Evolutionary conservation across 345 rosid genomes (phyloP).

Genomic region (Carallia brachiata): DNA sequence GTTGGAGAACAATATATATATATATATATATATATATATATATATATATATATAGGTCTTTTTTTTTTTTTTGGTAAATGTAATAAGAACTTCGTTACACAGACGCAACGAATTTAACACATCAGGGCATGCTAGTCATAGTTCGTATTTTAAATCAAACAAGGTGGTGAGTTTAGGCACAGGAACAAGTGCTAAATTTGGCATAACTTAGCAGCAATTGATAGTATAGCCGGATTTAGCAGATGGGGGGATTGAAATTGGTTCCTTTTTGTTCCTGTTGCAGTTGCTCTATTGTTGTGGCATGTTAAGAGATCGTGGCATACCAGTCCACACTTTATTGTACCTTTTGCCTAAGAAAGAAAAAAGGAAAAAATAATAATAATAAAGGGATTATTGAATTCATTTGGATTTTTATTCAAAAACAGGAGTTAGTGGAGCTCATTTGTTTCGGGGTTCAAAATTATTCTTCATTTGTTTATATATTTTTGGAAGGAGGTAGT

Average conservation of each 20-base stretch:
- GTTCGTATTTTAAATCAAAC: not conserved
- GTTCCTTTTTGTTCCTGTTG: constrained; percentile 46
- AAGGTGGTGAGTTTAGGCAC: constrained; percentile 27
- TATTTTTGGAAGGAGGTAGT: constrained; percentile 28
- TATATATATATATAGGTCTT: no score
- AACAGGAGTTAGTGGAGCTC: constrained; percentile 33
- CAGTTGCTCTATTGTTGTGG: not conserved
- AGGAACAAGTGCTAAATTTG: constrained; percentile 63
- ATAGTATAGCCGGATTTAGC: constrained; percentile 40
- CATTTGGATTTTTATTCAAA: constrained; percentile 23
- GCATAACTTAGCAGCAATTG: constrained; percentile 11
- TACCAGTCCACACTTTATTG: not conserved
- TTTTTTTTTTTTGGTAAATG: no score
- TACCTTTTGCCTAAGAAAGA: not conserved
- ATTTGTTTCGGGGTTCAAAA: constrained; percentile 19
- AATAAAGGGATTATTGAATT: constrained; percentile 23
- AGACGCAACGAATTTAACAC: no score
- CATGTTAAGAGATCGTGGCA: constrained; percentile 4
- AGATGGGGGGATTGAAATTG: constrained; percentile 6
- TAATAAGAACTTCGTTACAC: no score
- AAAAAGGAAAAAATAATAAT: not conserved
- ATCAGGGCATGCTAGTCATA: not conserved
- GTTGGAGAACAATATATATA: not conserved
- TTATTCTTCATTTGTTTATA: constrained; percentile 25
- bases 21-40: no score